Evolutionary conservation across 2,329 filamentous ascomycete species (phyloP).

Genomic region (Arthrobotrys musiformis): DNA sequence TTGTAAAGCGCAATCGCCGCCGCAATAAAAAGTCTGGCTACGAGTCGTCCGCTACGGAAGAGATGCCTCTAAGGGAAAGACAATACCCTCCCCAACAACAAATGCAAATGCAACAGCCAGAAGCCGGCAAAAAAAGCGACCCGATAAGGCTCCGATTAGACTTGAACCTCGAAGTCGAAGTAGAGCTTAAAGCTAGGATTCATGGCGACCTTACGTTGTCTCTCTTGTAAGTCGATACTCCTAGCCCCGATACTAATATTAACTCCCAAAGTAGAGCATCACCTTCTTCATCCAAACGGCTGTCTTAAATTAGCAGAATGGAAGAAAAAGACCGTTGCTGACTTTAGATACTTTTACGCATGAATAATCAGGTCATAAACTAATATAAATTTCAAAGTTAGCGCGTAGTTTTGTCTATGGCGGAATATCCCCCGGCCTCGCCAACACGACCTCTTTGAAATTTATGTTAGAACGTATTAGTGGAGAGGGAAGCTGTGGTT

Average conservation of each 20-base stretch:
- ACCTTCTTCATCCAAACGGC: slow-evolving; percentile 44
- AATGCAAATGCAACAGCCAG: slow-evolving; percentile 61
- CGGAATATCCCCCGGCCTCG: neutral
- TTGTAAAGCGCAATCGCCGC: slow-evolving; percentile 56
- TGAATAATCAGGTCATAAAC: slow-evolving; percentile 47
- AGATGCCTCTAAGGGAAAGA: slow-evolving; percentile 57
- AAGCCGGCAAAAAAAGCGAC: slow-evolving; percentile 56
- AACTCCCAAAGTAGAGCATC: neutral
- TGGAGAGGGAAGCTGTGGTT: neutral
- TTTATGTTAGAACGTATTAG: neutral
- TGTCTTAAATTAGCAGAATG: slow-evolving; percentile 11
- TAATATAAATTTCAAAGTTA: slow-evolving; percentile 40
- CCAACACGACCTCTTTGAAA: neutral
- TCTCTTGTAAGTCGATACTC: slow-evolving; percentile 58
- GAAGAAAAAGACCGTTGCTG: slow-evolving; percentile 52
- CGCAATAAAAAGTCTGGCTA: slow-evolving; percentile 57
- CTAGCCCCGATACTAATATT: neutral
- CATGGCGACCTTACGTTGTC: slow-evolving; percentile 60
- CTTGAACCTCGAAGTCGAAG: slow-evolving; percentile 60
- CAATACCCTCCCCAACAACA: slow-evolving; percentile 60
- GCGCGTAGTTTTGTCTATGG: slow-evolving; percentile 32
- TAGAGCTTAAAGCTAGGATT: slow-evolving; percentile 60
- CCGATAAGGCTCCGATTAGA: slow-evolving; percentile 58
- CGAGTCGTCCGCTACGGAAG: slow-evolving; percentile 57
- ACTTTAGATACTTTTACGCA: neutral